Percentiles rank a stretch among this genome's conserved stretches.
phyloP scores from a whole-genome alignment of 73 alveolate genomes.

The Tetrahymena elliotti region DNA sequence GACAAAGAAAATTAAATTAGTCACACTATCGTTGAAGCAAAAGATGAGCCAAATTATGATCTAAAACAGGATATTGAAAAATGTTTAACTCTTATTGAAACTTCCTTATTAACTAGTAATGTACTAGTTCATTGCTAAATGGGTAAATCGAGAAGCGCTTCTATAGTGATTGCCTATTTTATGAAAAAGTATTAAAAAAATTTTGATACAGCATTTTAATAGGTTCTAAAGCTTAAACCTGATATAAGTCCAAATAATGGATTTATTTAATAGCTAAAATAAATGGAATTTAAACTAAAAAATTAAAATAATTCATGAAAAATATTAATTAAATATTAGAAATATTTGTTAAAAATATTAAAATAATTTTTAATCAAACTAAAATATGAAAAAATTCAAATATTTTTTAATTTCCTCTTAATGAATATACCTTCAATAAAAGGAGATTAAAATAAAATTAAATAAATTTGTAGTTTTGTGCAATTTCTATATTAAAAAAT shows the following conservation, averaged over 20 bases:
- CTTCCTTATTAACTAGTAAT: neutral
- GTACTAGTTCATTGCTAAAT: neutral
- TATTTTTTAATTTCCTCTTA: no score
- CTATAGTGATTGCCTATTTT: neutral
- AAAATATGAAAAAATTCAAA: no score
- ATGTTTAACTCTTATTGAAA: neutral
- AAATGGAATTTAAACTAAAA: neutral
- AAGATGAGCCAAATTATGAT: neutral
- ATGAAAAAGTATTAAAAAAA: neutral
- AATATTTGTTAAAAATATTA: no score
- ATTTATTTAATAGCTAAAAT: neutral
- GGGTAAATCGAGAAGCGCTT: conserved; percentile 5
- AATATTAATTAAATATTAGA: neutral
- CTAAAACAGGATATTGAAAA: neutral
- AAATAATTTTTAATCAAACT: no score
- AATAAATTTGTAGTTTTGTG: no score
- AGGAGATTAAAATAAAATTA: no score
- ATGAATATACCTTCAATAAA: no score
- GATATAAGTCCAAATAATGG: neutral
- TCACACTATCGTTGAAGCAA: neutral
- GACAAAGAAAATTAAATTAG: neutral
- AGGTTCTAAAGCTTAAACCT: neutral
- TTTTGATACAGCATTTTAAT: neutral
- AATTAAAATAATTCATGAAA: neutral
- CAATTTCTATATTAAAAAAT: no score